phyloP scores from a whole-genome alignment of 1,284 basidiomycete genomes.

The Cryptococcus amylolentus region DNA sequence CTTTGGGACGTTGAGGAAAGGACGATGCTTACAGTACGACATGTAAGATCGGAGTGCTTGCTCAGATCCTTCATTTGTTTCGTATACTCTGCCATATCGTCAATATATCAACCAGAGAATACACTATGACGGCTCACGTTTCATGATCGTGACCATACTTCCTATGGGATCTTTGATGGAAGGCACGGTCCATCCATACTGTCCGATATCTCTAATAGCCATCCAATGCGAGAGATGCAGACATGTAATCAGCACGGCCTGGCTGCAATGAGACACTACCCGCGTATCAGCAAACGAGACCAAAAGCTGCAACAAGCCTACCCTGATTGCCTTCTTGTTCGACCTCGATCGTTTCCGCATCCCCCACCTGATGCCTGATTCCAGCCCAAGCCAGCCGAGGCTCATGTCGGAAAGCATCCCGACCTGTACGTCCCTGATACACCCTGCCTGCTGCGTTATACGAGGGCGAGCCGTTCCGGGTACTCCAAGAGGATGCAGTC shows the following conservation, averaged over 20 bases:
- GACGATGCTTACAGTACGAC: constrained; percentile 12
- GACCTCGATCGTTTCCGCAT: constrained; percentile 5
- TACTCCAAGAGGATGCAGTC: constrained; percentile 8
- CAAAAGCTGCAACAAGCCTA: not conserved
- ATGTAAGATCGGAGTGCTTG: constrained; percentile 7
- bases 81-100: constrained; percentile 16
- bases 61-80: constrained; percentile 14
- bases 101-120: not conserved
- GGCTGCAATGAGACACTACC: constrained; percentile 23
- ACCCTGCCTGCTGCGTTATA: not conserved
- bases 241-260: constrained; percentile 36
- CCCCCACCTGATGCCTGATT: constrained; percentile 19
- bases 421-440: not conserved
- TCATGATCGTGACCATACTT: constrained; percentile 38
- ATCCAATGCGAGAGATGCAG: constrained; percentile 36
- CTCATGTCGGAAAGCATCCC: not conserved
- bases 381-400: constrained; percentile 29
- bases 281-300: too few species aligned
- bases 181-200: constrained; percentile 34
- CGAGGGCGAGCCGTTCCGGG: not conserved
- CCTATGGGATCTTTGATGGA: constrained; percentile 28
- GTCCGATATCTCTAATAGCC: constrained; percentile 29
- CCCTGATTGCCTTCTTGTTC: constrained; percentile 3
- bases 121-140: constrained; percentile 19
- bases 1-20: not conserved